Conservation (phyloP, 208 protist genomes). For the Entamoeba dispar region DNA sequence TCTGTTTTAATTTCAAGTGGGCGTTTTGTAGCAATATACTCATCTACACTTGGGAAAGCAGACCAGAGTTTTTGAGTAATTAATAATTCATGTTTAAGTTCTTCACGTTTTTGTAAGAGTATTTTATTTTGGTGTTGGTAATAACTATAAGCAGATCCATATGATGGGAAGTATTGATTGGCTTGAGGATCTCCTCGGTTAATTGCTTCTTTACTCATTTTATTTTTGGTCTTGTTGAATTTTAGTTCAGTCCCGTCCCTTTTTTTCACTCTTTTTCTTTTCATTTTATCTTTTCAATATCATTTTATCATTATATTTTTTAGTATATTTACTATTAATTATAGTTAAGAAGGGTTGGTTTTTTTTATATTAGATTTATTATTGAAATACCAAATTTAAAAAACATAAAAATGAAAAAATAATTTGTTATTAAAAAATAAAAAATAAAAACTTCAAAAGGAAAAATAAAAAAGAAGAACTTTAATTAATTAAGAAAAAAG, state of each 20-base stretch:
- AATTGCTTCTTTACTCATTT: not conserved
- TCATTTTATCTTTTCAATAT: no score
- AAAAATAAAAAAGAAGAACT: no score
- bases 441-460: no score
- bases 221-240: not conserved
- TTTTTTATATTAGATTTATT: no score
- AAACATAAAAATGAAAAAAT: no score
- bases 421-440: no score
- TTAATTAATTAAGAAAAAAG: not conserved
- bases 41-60: not conserved
- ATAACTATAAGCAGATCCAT: not conserved
- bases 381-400: no score
- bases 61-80: not conserved
- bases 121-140: not conserved
- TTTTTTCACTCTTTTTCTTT: not conserved
- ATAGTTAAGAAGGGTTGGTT: no score
- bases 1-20: not conserved
- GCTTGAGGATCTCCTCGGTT: not conserved
- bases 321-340: no score
- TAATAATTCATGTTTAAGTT: not conserved
- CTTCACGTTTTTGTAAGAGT: not conserved
- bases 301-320: no score
- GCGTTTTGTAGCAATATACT: not conserved
- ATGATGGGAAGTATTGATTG: not conserved
- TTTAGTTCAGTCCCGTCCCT: not conserved